A percentile compares a stretch with the other conserved stretches of the same genome.
These are phyloP conservation scores for Phytophthora podocarpi DNA, from an alignment of 352 stramenopile genomes.

Conservation along the genomic window DNA sequence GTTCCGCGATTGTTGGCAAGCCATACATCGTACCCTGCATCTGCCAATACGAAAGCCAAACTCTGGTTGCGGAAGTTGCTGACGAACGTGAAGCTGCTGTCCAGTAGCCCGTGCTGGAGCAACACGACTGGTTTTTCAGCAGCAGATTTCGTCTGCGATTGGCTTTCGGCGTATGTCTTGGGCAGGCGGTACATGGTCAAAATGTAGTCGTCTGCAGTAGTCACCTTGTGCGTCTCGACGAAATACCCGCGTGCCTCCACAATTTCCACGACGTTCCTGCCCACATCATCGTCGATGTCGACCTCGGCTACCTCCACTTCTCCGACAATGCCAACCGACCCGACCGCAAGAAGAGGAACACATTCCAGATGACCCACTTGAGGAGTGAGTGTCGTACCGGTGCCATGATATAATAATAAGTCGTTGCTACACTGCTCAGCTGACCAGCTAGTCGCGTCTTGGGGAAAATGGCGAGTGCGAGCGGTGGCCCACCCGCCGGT, in stretches of 20 bases:
- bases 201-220: conserved; percentile 54
- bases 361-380: not conserved
- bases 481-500: no score
- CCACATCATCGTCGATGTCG: conserved; percentile 32
- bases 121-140: conserved; percentile 49
- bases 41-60: conserved; percentile 51
- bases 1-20: conserved; percentile 63
- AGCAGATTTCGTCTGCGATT: conserved; percentile 5
- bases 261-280: conserved; percentile 34
- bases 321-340: not conserved
- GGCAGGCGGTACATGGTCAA: conserved; percentile 61
- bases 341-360: conserved; percentile 5
- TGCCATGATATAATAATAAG: conserved; percentile 13
- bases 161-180: conserved; percentile 47
- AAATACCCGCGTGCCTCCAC: conserved; percentile 43
- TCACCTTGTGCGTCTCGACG: conserved; percentile 51
- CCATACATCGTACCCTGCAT: conserved; percentile 64
- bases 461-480: no score
- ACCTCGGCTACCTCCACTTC: conserved; percentile 18
- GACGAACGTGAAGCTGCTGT: conserved; percentile 58
- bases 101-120: conserved; percentile 57
- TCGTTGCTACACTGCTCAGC: no score
- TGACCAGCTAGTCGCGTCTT: no score
- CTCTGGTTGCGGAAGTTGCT: conserved; percentile 59
- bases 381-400: not conserved